A percentile compares a stretch with the other conserved stretches of the same genome.
phyloP scores from a whole-genome alignment of 2,329 filamentous ascomycete genomes.

The Pestalotiopsis fici region DNA sequence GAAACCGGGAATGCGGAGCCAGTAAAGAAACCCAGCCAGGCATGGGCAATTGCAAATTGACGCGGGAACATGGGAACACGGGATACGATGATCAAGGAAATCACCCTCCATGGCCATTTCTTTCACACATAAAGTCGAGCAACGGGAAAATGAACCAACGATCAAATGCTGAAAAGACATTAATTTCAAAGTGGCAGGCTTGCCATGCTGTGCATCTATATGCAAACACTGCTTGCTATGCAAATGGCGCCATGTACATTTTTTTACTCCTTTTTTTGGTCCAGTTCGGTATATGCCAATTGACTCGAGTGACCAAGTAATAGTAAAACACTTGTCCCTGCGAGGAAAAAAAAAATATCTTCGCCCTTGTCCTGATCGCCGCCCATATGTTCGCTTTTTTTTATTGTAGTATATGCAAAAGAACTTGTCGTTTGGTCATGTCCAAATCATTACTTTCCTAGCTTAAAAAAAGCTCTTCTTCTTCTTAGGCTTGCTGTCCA shows the following conservation, averaged over 20 bases:
- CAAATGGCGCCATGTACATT: neutral
- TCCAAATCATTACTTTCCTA: neutral
- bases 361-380: neutral
- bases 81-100: no score
- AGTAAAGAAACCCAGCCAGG: neutral
- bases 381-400: slow-evolving; percentile 4
- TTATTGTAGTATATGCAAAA: neutral
- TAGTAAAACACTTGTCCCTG: neutral
- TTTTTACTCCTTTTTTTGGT: neutral
- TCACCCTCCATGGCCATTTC: no score
- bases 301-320: neutral
- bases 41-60: no score
- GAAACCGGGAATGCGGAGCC: neutral
- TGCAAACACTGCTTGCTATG: neutral
- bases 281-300: neutral
- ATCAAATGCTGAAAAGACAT: neutral
- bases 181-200: slow-evolving; percentile 1
- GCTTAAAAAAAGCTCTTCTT: slow-evolving; percentile 32
- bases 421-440: neutral
- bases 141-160: neutral
- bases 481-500: slow-evolving; percentile 32
- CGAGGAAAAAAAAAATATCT: neutral
- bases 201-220: slow-evolving; percentile 2
- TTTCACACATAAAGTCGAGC: no score
- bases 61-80: no score